A percentile compares a stretch with the other conserved stretches of the same genome.
Conservation (phyloP, 2,329 filamentous ascomycete genomes). For the Trichoderma harzianum region DNA sequence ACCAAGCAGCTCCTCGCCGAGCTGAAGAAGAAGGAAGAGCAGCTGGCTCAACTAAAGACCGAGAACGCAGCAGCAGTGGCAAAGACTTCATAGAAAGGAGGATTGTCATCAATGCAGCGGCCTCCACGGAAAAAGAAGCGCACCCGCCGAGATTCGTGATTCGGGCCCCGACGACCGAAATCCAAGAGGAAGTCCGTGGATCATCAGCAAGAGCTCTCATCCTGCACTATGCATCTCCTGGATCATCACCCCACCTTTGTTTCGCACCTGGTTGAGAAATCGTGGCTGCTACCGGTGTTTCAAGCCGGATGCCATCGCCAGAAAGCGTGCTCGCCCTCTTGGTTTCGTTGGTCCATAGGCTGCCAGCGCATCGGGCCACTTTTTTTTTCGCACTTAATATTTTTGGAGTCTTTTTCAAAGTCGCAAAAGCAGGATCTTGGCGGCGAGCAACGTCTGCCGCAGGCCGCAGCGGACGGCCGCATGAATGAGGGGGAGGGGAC, state of each 20-base stretch:
- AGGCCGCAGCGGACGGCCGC: slow-evolving; percentile 10
- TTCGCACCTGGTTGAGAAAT: not conserved
- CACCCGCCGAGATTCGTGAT: not conserved
- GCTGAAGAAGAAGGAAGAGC: slow-evolving; percentile 62
- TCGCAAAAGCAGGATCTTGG: not conserved
- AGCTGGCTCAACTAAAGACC: slow-evolving; percentile 58
- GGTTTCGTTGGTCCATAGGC: not conserved
- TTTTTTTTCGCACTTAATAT: not conserved
- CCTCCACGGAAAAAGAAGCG: not conserved
- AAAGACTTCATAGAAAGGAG: slow-evolving; percentile 17
- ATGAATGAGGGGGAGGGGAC: not conserved
- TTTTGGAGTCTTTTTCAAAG: not conserved
- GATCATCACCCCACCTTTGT: not conserved
- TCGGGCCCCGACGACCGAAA: not conserved
- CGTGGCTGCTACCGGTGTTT: not conserved
- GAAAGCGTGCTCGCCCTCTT: not conserved
- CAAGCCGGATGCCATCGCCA: not conserved
- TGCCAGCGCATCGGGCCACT: slow-evolving; percentile 11
- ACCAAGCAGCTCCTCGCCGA: slow-evolving; percentile 56
- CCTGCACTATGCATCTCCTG: not conserved
- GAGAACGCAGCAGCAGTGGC: slow-evolving; percentile 51
- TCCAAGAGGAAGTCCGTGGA: not conserved
- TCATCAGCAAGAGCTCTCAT: not conserved
- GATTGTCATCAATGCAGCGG: not conserved
- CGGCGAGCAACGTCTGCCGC: not conserved